Conservation (phyloP, 768 basidiomycete genomes). For the Chiua virens region DNA sequence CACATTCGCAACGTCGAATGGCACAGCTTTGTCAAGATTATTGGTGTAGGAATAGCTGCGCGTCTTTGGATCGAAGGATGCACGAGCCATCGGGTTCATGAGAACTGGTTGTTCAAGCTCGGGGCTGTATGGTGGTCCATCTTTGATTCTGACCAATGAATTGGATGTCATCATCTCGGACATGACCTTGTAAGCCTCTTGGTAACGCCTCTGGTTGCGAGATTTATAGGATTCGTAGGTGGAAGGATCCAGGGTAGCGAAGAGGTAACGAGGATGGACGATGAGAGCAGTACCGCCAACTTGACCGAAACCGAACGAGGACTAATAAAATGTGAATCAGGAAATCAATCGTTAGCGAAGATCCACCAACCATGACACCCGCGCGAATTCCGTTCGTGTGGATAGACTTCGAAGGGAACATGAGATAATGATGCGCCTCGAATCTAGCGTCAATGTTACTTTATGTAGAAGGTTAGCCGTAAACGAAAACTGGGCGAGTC, state of each 20-base stretch:
- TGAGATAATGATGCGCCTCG: slow-evolving; percentile 82
- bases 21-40: slow-evolving; percentile 52
- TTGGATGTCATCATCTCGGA: slow-evolving; percentile 95
- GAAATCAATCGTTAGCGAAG: not conserved
- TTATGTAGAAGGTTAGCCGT: slow-evolving; percentile 5
- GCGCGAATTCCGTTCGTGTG: slow-evolving; percentile 90
- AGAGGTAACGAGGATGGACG: slow-evolving; percentile 87
- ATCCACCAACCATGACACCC: slow-evolving; percentile 70
- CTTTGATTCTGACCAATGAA: slow-evolving; percentile 92
- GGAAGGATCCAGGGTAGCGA: slow-evolving; percentile 79
- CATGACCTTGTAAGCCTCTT: slow-evolving; percentile 85
- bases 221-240: slow-evolving; percentile 74
- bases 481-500: not conserved
- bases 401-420: slow-evolving; percentile 98
- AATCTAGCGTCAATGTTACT: slow-evolving; percentile 95
- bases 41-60: slow-evolving; percentile 81
- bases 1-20: slow-evolving; percentile 67
- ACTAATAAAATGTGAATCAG: slow-evolving; percentile 41
- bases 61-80: slow-evolving; percentile 76
- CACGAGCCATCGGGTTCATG: slow-evolving; percentile 91
- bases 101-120: slow-evolving; percentile 88
- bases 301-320: slow-evolving; percentile 98
- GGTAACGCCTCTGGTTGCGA: slow-evolving; percentile 64
- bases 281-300: slow-evolving; percentile 91
- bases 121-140: slow-evolving; percentile 80